These are phyloP conservation scores for Ceratocystis destructans DNA, from an alignment of 2,329 filamentous ascomycete species.

Conservation along the genomic window DNA sequence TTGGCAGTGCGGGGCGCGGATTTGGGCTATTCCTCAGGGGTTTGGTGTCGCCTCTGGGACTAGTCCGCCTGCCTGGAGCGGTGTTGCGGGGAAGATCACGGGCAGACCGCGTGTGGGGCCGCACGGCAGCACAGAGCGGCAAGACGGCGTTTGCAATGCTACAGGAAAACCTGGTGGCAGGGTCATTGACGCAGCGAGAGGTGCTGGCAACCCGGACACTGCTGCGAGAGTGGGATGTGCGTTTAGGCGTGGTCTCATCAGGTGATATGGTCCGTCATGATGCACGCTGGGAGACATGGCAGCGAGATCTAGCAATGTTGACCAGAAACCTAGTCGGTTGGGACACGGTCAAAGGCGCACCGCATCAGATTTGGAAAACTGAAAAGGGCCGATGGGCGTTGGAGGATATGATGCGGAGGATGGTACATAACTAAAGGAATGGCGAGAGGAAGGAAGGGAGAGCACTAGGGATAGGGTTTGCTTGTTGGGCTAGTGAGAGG, in stretches of 20 bases:
- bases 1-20: slow-evolving; percentile 7
- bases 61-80: slow-evolving; percentile 67
- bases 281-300: slow-evolving; percentile 65
- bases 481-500: neutral
- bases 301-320: slow-evolving; percentile 68
- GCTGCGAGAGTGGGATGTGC: slow-evolving; percentile 53
- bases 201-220: slow-evolving; percentile 66
- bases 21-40: slow-evolving; percentile 14
- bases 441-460: neutral
- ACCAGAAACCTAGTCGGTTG: slow-evolving; percentile 68
- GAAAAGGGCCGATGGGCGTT: slow-evolving; percentile 15
- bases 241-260: slow-evolving; percentile 70
- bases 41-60: slow-evolving; percentile 68
- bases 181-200: slow-evolving; percentile 72
- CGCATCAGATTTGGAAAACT: slow-evolving; percentile 67
- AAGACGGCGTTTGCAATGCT: slow-evolving; percentile 82
- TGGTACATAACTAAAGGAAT: neutral
- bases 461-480: neutral
- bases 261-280: slow-evolving; percentile 55
- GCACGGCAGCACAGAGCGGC: slow-evolving; percentile 61
- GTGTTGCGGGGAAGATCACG: slow-evolving; percentile 68
- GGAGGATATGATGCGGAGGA: slow-evolving; percentile 16
- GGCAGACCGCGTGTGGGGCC: slow-evolving; percentile 74
- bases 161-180: slow-evolving; percentile 82
- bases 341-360: slow-evolving; percentile 75